Conservation (phyloP, 192 early-diverging fungal genomes). For the Coemansia sp. region DNA sequence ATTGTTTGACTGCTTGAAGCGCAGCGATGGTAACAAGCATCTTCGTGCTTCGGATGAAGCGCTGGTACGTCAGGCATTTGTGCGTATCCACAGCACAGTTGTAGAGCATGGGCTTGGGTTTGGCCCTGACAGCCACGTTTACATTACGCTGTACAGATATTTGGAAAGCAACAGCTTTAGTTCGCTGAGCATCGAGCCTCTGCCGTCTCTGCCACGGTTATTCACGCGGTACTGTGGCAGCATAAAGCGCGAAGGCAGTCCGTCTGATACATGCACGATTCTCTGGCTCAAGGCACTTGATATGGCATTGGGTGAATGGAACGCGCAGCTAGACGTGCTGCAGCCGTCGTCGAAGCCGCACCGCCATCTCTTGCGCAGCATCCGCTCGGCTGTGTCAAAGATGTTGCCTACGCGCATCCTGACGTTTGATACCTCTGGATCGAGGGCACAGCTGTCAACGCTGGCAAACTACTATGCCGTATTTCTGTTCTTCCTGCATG, state of each 20-base stretch:
- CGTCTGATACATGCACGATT: slow-evolving; percentile 36
- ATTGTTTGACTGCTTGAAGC: slow-evolving; percentile 10
- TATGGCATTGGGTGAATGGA: slow-evolving; percentile 25
- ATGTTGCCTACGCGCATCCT: slow-evolving; percentile 54
- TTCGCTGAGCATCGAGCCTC: slow-evolving; percentile 50
- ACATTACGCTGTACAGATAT: slow-evolving; percentile 38
- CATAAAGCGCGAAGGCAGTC: slow-evolving; percentile 15
- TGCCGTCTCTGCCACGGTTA: slow-evolving; percentile 50
- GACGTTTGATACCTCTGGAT: slow-evolving; percentile 27
- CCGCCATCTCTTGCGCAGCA: slow-evolving; percentile 21
- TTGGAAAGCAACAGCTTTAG: slow-evolving; percentile 36
- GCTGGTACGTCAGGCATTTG: slow-evolving; percentile 34
- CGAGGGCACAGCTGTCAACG: slow-evolving; percentile 30
- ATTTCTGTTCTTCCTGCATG: slow-evolving; percentile 55
- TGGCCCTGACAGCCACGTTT: slow-evolving; percentile 18
- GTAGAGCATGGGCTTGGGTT: slow-evolving; percentile 17
- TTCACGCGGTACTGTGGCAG: slow-evolving; percentile 44
- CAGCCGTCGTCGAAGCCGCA: slow-evolving; percentile 16
- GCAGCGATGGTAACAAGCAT: neutral
- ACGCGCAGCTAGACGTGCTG: slow-evolving; percentile 10
- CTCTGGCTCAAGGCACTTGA: slow-evolving; percentile 46
- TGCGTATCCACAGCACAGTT: slow-evolving; percentile 29
- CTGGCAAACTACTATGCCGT: slow-evolving; percentile 55
- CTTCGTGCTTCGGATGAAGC: slow-evolving; percentile 26
- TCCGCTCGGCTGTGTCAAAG: slow-evolving; percentile 48